Evolutionary conservation across 2,329 filamentous ascomycete species (phyloP).

Genomic region (Chaetomiaceae sp.): DNA sequence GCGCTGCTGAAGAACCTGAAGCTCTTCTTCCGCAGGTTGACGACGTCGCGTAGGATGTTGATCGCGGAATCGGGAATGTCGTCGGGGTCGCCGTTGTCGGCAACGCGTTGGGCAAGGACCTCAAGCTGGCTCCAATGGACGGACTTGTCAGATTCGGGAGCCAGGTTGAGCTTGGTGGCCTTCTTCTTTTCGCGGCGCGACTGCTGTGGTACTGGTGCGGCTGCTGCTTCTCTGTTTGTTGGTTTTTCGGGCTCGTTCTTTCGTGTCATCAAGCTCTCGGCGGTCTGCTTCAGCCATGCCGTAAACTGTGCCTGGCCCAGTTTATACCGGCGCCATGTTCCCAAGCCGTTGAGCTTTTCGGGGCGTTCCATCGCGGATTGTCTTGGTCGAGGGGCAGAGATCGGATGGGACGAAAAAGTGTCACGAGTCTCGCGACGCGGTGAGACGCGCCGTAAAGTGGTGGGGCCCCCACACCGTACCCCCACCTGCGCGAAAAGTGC

Average conservation of each 20-base stretch:
- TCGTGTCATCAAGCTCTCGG: constrained; percentile 14
- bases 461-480: too few relatives aligned
- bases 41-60: constrained; percentile 29
- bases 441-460: too few relatives aligned
- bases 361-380: not conserved
- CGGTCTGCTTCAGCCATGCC: constrained; percentile 20
- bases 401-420: too few relatives aligned
- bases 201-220: not conserved
- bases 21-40: constrained; percentile 29
- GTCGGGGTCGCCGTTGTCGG: constrained; percentile 23
- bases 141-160: not conserved
- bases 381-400: not conserved
- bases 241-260: not conserved
- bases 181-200: constrained; percentile 20
- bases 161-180: not conserved
- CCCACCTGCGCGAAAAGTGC: too few relatives aligned
- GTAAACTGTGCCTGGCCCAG: constrained; percentile 20
- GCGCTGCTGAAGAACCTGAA: constrained; percentile 24
- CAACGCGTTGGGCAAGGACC: constrained; percentile 22
- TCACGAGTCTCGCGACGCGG: too few relatives aligned
- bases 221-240: not conserved
- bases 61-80: constrained; percentile 27
- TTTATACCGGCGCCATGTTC: constrained; percentile 20
- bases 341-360: constrained; percentile 4
- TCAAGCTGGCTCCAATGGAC: constrained; percentile 24